Evolutionary conservation across 495 filamentous ascomycete species (phyloP), one percentile per base, ranked within the genome.

Genomic region (Umbilicaria muhlenbergii): DNA sequence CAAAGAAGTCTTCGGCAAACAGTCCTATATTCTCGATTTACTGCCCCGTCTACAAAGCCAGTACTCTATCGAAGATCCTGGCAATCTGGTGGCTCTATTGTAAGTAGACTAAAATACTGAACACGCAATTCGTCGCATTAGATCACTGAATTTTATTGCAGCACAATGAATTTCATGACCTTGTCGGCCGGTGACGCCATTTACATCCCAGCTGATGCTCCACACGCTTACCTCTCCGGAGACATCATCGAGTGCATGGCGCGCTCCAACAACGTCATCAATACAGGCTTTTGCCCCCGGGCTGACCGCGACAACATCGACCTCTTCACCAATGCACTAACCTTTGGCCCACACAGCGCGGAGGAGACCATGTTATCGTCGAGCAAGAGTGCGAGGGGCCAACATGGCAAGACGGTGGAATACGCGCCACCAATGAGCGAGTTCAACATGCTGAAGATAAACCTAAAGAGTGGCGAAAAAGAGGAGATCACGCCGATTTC

Each of bases 171-270:
- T 58, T 88, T 74, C 47, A 54, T 91, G 32, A 67, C 68, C 5
- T 68, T 87, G 11, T 51, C 67, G 4, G 66, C 76, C 2, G 80
- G 81, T 12, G 74, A 86, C 34, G 70, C 77, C 3, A 69, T 89
- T 36, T 83, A 71, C 53, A 79, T 89, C 19, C 83, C 83, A 1
- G 80, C 79, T 12, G 80, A 88, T 48, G 81, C 78, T 14, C 82
- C 86, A 42, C 81, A 88, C 51, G 82, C 82, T 1, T 87, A 86
- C 55, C 58, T 88, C 2, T 70, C 71, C 36, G 85, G 85, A 0
- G 79, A 86, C 57, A 84, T 88, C 38, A 74, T 91, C 44, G 82
- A 88, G 56, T 86, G 83, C 62, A 88, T 91, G 83, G 83, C 82
- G 2, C 75, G 83, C 16, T 80, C 72, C 31, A 80, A 88, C 60